Percentiles rank a stretch among this genome's conserved stretches.
phyloP scores from a whole-genome alignment of 129 eudicot genomes.

The Artemisia annua region DNA sequence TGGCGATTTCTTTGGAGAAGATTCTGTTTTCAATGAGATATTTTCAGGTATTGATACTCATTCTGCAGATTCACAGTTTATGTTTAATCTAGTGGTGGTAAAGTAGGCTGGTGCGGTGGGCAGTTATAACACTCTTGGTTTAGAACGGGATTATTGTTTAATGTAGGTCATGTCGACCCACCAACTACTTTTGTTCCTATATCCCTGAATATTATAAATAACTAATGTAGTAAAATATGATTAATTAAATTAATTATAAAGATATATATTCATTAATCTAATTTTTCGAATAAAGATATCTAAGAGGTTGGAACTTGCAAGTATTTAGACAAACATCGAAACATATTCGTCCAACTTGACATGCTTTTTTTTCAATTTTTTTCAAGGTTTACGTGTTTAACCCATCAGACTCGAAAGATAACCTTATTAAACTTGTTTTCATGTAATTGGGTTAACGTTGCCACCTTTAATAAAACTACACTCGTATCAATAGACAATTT shows the following conservation, averaged over 20 bases:
- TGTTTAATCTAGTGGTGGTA: no score
- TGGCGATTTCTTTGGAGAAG: slow-evolving; percentile 94
- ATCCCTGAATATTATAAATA: no score
- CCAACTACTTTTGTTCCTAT: no score
- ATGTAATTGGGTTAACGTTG: background rate
- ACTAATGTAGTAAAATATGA: no score
- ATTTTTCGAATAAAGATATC: background rate
- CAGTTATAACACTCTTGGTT: no score
- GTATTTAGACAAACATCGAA: background rate
- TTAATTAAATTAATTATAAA: background rate
- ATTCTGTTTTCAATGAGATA: slow-evolving; percentile 80
- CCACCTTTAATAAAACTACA: background rate
- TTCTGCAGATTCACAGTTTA: no score
- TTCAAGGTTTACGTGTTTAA: background rate
- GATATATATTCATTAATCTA: background rate
- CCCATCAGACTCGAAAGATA: no score
- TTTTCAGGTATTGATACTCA: slow-evolving; percentile 70
- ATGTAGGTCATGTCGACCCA: no score
- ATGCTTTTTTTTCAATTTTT: background rate
- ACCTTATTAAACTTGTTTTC: no score
- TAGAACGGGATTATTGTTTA: no score
- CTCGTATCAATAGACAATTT: background rate
- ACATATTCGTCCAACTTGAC: background rate
- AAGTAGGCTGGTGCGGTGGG: no score
- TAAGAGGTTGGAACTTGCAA: background rate